Evolutionary conservation across 805 yeast genomes (phyloP), one percentile per base, ranked within the genome.

Genomic region (Wickerhamiella allomyrinae): DNA sequence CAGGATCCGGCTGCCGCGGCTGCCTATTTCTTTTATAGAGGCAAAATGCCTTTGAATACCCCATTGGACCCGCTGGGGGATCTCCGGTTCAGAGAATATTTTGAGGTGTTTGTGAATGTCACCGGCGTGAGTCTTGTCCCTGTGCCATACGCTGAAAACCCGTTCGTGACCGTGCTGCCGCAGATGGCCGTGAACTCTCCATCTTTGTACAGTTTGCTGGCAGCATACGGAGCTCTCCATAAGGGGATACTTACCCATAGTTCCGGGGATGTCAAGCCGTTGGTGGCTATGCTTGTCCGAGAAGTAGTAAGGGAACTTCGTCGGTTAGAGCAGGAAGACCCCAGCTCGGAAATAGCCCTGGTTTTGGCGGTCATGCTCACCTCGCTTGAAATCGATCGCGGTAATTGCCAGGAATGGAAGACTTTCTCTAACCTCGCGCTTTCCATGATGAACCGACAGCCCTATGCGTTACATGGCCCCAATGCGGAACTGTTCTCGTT

Each of bases 111-210:
- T 65, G 59, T 74, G 7, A 65, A 74, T 40, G 71, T 73, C 11
- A 79, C 83, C 0, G 72, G 87, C 1, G 67, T 66, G 29, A 62
- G 69, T 20, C 63, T 80, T 15, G 82, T 77, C 5, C 86, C 87
- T 0, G 76, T 81, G 0, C 83, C 83, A 8, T 77, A 76, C 51
- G 62, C 59, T 17, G 74, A 71, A 13, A 77, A 79, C 50, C 93
- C 93, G 0, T 80, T 79, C 60, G 69, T 70, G 46, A 68, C 68
- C 10, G 61, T 78, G 7, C 57, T 82, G 10, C 89, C 91, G 0
- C 72, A 71, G 49, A 66, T 81, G 69, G 85, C 89, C 1, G 62
- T 76, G 44, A 71, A 74, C 4, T 40, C 45, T 19, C 19, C n/a
- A n/a, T 21, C 22, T 1, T 22, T 50, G 8, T 37, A 45, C 20